Conservation (phyloP, 2,329 filamentous ascomycete species). For the Cladophialophora immunda region DNA sequence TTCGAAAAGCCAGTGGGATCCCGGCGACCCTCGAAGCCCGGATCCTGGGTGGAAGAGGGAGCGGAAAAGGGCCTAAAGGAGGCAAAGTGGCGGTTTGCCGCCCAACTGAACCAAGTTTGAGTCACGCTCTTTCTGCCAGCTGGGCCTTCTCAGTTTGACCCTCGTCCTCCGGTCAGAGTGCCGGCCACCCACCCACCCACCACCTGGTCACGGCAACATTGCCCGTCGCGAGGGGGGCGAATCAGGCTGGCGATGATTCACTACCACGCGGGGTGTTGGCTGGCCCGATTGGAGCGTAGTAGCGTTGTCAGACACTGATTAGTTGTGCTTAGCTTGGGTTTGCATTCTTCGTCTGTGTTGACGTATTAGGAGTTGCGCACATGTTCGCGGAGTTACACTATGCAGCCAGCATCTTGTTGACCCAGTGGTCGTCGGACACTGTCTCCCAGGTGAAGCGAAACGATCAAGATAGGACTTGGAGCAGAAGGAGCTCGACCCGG, state of each 20-base stretch:
- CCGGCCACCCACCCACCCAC: conserved; percentile 15
- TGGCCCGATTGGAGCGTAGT: conserved; percentile 24
- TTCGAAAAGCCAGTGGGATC: neutral
- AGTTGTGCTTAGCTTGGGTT: conserved; percentile 27
- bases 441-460: neutral
- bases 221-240: conserved; percentile 29
- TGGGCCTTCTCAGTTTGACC: neutral
- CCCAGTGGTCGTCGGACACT: neutral
- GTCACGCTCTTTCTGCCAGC: conserved; percentile 22
- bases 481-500: neutral
- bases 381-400: conserved; percentile 12
- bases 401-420: neutral
- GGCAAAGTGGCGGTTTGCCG: conserved; percentile 33
- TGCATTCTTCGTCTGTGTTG: conserved; percentile 26
- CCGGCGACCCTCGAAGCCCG: neutral
- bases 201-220: conserved; percentile 12
- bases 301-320: conserved; percentile 23
- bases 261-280: conserved; percentile 15
- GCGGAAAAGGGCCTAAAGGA: conserved; percentile 11
- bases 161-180: conserved; percentile 10
- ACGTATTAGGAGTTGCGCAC: conserved; percentile 19
- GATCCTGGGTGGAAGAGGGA: neutral
- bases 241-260: conserved; percentile 37
- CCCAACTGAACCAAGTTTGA: conserved; percentile 29
- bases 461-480: neutral